A percentile compares a stretch with the other conserved stretches of the same genome.
Conservation (phyloP, 768 basidiomycete species). For the Cyclocybe aegerita region DNA sequence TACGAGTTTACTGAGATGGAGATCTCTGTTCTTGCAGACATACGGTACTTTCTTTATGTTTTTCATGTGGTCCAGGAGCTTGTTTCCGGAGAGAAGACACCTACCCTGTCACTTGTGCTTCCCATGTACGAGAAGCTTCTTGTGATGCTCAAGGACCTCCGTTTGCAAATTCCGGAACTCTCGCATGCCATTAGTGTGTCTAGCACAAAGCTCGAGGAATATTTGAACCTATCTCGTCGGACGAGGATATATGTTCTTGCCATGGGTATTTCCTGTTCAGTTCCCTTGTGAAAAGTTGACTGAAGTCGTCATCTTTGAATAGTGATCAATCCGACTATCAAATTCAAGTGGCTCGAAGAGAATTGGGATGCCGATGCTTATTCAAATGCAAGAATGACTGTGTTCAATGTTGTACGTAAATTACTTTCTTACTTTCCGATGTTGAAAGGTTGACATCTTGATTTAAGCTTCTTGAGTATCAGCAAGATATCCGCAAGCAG, state of each 20-base stretch:
- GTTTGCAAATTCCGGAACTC: slow-evolving; percentile 20
- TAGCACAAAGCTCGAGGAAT: slow-evolving; percentile 31
- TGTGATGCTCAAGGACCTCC: slow-evolving; percentile 10
- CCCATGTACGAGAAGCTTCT: slow-evolving; percentile 31
- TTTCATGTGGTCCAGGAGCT: slow-evolving; percentile 31
- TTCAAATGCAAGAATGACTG: background rate
- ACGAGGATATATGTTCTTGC: slow-evolving; percentile 28
- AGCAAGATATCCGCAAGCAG: too few species aligned
- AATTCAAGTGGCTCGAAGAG: slow-evolving; percentile 5
- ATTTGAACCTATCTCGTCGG: slow-evolving; percentile 20
- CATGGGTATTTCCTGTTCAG: slow-evolving; percentile 21
- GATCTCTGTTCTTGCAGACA: slow-evolving; percentile 24
- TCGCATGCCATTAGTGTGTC: slow-evolving; percentile 22
- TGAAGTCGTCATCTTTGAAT: background rate
- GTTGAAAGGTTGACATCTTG: background rate
- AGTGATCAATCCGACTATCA: slow-evolving; percentile 2
- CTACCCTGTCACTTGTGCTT: slow-evolving; percentile 29
- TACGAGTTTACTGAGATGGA: slow-evolving; percentile 7
- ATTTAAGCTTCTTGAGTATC: slow-evolving; percentile 6
- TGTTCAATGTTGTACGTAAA: slow-evolving; percentile 1
- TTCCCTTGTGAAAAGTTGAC: background rate
- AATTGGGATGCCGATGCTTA: background rate
- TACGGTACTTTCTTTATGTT: slow-evolving; percentile 23
- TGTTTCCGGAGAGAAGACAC: slow-evolving; percentile 31
- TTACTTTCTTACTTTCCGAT: background rate